Evolutionary conservation across 2,329 filamentous ascomycete genomes (phyloP).

Genomic region (Fusarium pseudograminearum): DNA sequence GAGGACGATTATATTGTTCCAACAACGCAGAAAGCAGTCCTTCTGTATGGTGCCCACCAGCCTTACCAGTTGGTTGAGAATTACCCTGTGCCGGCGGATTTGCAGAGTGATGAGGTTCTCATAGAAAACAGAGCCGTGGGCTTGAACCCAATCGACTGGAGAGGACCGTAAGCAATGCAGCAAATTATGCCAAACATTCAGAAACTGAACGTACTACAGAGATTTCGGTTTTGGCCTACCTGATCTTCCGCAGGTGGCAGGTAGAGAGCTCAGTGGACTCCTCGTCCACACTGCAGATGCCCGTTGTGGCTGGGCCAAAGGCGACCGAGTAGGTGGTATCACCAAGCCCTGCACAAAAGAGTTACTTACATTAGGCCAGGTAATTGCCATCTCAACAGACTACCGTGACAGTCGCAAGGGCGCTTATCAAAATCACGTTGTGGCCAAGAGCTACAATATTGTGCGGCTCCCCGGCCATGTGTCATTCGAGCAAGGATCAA

Average conservation of each 20-base stretch:
- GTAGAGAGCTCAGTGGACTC: slow-evolving; percentile 74
- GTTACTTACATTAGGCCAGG: slow-evolving; percentile 65
- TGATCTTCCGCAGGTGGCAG: slow-evolving; percentile 74
- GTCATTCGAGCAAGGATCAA: slow-evolving; percentile 67
- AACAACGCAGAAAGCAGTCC: background rate
- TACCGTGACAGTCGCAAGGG: slow-evolving; percentile 79
- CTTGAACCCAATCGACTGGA: slow-evolving; percentile 85
- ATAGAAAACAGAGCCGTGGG: slow-evolving; percentile 56
- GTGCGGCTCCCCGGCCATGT: slow-evolving; percentile 69
- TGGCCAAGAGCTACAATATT: slow-evolving; percentile 73
- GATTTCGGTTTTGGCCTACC: slow-evolving; percentile 79
- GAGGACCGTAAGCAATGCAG: slow-evolving; percentile 70
- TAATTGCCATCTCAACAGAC: slow-evolving; percentile 77
- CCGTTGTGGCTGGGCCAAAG: background rate
- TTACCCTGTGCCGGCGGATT: slow-evolving; percentile 51
- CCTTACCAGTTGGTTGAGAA: slow-evolving; percentile 58
- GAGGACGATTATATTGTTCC: background rate
- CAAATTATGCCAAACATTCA: background rate
- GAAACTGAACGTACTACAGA: slow-evolving; percentile 51
- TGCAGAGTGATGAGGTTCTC: slow-evolving; percentile 54
- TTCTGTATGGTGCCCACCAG: slow-evolving; percentile 48
- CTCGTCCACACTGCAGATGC: background rate
- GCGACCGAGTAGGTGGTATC: slow-evolving; percentile 32
- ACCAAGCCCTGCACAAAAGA: slow-evolving; percentile 58
- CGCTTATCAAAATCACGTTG: slow-evolving; percentile 76